Evolutionary conservation across 2,329 filamentous ascomycete species (phyloP), one percentile per base, ranked within the genome.

Genomic region (Colletotrichum horii): DNA sequence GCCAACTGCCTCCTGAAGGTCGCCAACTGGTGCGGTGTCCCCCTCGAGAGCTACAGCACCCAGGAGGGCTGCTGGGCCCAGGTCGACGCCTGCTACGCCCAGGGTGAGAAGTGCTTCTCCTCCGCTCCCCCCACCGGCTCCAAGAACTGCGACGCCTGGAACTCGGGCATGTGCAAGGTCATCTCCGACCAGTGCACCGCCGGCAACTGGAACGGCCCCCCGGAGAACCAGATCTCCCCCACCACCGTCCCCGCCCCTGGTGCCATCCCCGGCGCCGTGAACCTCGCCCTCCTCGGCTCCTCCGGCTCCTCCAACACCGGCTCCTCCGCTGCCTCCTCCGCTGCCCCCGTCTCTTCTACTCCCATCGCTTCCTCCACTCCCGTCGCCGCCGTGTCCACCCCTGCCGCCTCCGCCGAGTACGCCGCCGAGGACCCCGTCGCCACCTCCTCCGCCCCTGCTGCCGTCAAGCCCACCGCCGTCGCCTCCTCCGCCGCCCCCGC

Each of bases 11-110:
- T 94, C 48, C 80, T 93, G 75, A 91, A 91, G 80, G 94, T 94
- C 81, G 93, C 86, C 74, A 95, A 95, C 85, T 95, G 93, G 93
- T 94, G 92, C 83, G 93, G 89, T 67, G 85, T 88, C 75, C 89
- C 94, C 80, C 87, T 95, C 2, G 82, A 89, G 0, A 79, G 83
- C 11, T 95, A 93, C 84, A 85, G 84, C 6, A 85, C 86, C 60
- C 87, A 92, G 80, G 80, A 80, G 2, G 88, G 88, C 16, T 95
- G 94, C 86, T 94, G 91, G 91, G 87, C 85, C 72, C 84, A 88
- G 4, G 87, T 87, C 14, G 82, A 85, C 48, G 82, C 86, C 65
- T 93, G 92, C 87, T 95, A 88, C 87, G 81, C 83, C 30, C 92
- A 95, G 84, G 83, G 85, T 34, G 83, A 88, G 4, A 80, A 78